Evolutionary conservation across 2,329 filamentous ascomycete species (phyloP).

Genomic region (Stachybotrys elegans): DNA sequence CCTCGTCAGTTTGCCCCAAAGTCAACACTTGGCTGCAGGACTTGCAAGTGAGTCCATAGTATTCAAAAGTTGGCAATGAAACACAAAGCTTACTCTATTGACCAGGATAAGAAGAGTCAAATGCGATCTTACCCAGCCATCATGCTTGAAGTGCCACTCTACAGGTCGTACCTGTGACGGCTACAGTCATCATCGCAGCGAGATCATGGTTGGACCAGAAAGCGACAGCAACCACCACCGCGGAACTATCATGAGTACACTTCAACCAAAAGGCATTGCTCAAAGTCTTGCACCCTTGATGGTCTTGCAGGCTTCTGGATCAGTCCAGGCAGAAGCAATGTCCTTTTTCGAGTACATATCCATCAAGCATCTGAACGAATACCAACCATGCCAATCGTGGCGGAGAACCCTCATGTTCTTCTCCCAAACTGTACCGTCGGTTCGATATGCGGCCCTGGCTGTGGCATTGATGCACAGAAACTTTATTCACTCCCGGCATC

Average conservation of each 20-base stretch:
- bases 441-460: slow-evolving; percentile 27
- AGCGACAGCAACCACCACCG: neutral
- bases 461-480: slow-evolving; percentile 22
- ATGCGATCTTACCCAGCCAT: slow-evolving; percentile 28
- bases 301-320: slow-evolving; percentile 13
- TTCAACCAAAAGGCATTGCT: neutral
- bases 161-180: slow-evolving; percentile 33
- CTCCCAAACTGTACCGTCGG: slow-evolving; percentile 26
- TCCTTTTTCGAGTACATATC: slow-evolving; percentile 23
- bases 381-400: slow-evolving; percentile 25
- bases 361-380: slow-evolving; percentile 22
- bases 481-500: slow-evolving; percentile 10
- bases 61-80: neutral
- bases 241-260: neutral
- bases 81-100: neutral
- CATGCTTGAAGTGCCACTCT: slow-evolving; percentile 28
- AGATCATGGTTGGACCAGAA: slow-evolving; percentile 1
- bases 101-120: slow-evolving; percentile 30
- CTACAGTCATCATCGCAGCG: slow-evolving; percentile 14
- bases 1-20: slow-evolving; percentile 32
- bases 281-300: slow-evolving; percentile 15
- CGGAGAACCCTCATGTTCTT: slow-evolving; percentile 28
- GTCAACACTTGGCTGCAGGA: slow-evolving; percentile 32
- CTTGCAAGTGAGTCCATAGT: slow-evolving; percentile 30
- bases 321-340: slow-evolving; percentile 19